Percentiles rank a stretch among this genome's conserved stretches.
Conservation (phyloP, 345 rosid genomes). For the Luvunga scandens region DNA sequence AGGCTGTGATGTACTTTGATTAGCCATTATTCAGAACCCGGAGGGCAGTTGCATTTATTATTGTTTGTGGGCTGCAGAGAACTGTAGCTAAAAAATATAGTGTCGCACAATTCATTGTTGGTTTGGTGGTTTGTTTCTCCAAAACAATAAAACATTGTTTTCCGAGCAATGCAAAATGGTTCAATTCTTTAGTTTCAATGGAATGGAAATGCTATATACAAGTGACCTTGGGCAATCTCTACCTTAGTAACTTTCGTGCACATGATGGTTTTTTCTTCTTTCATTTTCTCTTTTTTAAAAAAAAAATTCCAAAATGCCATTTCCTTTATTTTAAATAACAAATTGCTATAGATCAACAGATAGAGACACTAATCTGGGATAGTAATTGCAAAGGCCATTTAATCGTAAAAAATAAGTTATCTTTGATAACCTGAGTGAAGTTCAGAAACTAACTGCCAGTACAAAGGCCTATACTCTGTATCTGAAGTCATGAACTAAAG, state of each 20-base stretch:
- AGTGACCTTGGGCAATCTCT: not conserved
- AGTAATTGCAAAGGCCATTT: not conserved
- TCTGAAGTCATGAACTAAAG: not conserved
- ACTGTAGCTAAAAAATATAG: not conserved
- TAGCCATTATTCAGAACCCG: not conserved
- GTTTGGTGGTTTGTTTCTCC: not conserved
- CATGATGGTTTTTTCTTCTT: not conserved
- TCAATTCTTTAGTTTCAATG: not conserved
- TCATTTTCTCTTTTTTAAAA: no score
- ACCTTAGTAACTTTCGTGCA: not conserved
- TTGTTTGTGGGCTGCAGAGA: not conserved
- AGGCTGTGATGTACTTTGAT: conserved; percentile 61
- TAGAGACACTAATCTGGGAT: not conserved
- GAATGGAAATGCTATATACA: not conserved
- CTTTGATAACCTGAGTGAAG: not conserved
- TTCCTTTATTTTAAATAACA: not conserved
- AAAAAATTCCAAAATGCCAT: no score
- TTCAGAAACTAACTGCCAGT: no score
- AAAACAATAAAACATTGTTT: not conserved
- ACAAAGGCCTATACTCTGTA: not conserved
- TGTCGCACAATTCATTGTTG: not conserved
- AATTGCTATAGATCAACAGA: not conserved
- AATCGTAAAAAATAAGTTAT: not conserved
- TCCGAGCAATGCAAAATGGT: not conserved
- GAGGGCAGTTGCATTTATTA: not conserved